Evolutionary conservation across 2,329 filamentous ascomycete genomes (phyloP), one percentile per base, ranked within the genome.

Genomic region (Fragosphaeria purpurea): DNA sequence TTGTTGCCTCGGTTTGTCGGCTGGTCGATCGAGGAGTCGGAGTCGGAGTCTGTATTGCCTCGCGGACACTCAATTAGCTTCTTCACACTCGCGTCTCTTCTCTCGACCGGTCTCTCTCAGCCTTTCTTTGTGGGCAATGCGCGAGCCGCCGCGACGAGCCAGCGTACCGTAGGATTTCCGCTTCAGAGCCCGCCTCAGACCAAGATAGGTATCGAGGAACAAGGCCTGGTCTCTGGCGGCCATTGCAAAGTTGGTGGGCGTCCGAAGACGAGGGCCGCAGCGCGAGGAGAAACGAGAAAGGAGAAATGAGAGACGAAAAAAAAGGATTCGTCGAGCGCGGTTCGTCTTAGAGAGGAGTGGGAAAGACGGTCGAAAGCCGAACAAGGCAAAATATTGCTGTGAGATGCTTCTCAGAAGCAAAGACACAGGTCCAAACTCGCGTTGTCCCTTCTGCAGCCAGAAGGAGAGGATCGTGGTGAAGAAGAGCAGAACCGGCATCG

Each of bases 1-100:
- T 90, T 91, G 66, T 88, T 80, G 54, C 85, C 85, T 61, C 86
- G 82, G 65, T 89, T 89, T 51, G 81, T 84, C 59, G 77, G 78
- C 59, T 77, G 74, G 53, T 82, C 76, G 59, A 88, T 82, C 50
- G 80, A 77, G 53, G 82, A 81, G 65, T 91, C 87, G 52, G 85
- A 87, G 63, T 90, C 86, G 59, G 83, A 87, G 55, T 88, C 86
- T 89, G 67, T 12, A n/a, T 4, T 11, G 9, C 11, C 13, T 9
- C 12, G 11, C 35, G 4, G 3, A n/a, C 10, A 30, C 5, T 34
- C 22, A 22, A 46, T 48, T 30, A 48, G 50, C 30, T 31, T 30
- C 33, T 38, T 5, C 32, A 32, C 43, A 4, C 7, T 32, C 33
- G 1, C 33, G 5, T 43, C 30, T 37, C 35, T 37, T 37, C 35